These are phyloP conservation scores for Elsinoe batatas DNA, from an alignment of 2,329 filamentous ascomycete genomes.

Conservation along the genomic window DNA sequence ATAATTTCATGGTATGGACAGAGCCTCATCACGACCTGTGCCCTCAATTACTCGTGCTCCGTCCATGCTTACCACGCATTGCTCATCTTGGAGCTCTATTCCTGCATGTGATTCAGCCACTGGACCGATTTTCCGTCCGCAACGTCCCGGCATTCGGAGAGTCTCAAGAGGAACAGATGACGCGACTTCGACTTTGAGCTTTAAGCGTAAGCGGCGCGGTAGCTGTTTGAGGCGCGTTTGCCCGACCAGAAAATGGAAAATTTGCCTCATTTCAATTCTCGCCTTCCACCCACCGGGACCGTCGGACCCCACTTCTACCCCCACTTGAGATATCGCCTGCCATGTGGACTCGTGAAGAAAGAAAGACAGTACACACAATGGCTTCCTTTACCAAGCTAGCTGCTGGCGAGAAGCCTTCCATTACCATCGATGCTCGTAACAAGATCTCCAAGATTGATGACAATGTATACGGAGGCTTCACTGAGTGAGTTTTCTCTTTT, in stretches of 20 bases:
- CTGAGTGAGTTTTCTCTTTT: conserved; percentile 52
- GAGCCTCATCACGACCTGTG: not conserved
- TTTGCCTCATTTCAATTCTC: not conserved
- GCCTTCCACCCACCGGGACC: not conserved
- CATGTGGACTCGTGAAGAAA: conserved; percentile 5
- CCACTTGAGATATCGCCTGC: not conserved
- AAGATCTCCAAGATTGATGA: conserved; percentile 65
- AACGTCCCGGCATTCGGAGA: not conserved
- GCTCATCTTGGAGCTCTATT: not conserved
- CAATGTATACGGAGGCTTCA: conserved; percentile 77
- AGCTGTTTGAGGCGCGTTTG: not conserved
- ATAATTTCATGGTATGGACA: too few relatives aligned
- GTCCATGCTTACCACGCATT: not conserved
- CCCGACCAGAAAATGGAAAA: not conserved
- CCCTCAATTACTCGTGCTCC: not conserved
- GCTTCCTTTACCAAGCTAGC: conserved; percentile 61
- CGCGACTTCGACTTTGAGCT: too few relatives aligned
- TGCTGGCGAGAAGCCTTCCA: conserved; percentile 51
- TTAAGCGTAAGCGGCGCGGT: not conserved
- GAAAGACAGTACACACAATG: conserved; percentile 38
- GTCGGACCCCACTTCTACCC: not conserved
- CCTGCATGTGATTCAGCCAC: not conserved
- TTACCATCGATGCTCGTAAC: conserved; percentile 55
- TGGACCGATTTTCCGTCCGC: not conserved
- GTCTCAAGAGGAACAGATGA: not conserved